phyloP scores from a whole-genome alignment of 495 filamentous ascomycete species.

The Annulohypoxylon bovei region DNA sequence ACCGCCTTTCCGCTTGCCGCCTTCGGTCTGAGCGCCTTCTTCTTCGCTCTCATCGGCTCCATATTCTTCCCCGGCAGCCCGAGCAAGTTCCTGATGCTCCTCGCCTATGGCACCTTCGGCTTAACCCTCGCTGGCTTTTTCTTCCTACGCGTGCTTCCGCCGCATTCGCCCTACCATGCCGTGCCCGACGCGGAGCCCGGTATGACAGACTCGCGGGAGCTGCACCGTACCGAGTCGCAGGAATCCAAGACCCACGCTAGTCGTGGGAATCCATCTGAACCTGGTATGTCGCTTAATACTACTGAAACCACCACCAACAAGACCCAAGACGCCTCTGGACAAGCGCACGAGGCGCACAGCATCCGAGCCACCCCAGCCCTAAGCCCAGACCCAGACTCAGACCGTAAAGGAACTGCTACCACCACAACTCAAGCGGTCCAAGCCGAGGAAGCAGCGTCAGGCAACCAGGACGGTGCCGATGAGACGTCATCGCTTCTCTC shows the following conservation, averaged over 20 bases:
- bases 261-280: constrained; percentile 61
- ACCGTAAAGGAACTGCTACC: constrained; percentile 33
- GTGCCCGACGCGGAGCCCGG: constrained; percentile 63
- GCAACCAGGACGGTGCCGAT: constrained; percentile 58
- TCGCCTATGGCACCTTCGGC: constrained; percentile 81
- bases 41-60: constrained; percentile 83
- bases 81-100: constrained; percentile 77
- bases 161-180: constrained; percentile 68
- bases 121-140: constrained; percentile 79
- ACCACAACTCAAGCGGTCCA: constrained; percentile 46
- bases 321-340: constrained; percentile 35
- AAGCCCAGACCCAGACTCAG: constrained; percentile 1
- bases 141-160: constrained; percentile 81
- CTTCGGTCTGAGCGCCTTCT: constrained; percentile 95
- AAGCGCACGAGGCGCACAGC: constrained; percentile 32
- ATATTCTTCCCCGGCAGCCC: constrained; percentile 87
- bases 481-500: constrained; percentile 90
- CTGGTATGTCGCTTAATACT: constrained; percentile 70
- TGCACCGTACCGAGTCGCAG: constrained; percentile 71
- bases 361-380: constrained; percentile 12
- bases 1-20: constrained; percentile 92
- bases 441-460: constrained; percentile 46
- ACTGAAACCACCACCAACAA: constrained; percentile 41
- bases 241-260: constrained; percentile 57
- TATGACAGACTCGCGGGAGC: constrained; percentile 63